Base-by-base conservation (phyloP, 139 green algal genomes). In the Coelastrella sp. region DNA sequence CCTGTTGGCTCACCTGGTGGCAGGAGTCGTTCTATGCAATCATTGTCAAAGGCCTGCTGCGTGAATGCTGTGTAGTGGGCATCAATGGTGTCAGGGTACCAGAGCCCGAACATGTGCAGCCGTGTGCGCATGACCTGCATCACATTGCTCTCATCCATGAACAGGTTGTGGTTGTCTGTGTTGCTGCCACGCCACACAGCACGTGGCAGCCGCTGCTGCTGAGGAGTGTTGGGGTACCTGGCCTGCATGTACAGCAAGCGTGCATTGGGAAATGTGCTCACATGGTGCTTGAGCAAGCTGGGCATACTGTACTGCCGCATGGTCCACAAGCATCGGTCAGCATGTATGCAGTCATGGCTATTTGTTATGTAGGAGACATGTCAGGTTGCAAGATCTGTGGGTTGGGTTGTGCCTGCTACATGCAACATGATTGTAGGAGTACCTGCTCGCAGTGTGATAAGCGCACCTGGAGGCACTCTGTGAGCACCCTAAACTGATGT, bases 181-280 rank as follows among this genome's bases (percentile, higher is more conserved):
- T 90, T 93, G 78, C 81, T 89, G 80, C 93, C 93, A 15, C 93
- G 89, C 93, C 93, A 95, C 11, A 93, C 72, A 6, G 84, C 93
- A 24, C 88, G 72, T 22, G 59, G 87, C 19, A 84, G 4, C 8
- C 92, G 85, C 27, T 81, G 74, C 11, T 63, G 20, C 22, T n/a
- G 78, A 15, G 78, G 88, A 24, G 35, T 63, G 6, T 17, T 24
- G 7, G 78, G 87, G 87, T 90, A 80, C 4, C 76, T 65, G 10
- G 87, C 87, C 84, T 88, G 35, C 27, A 58, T 8, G 5, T 11
- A 24, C 68, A 58, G 8, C 10, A 81, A n/a, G 25, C n/a, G 8
- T 19, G 27, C 11, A 73, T 49, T 49, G 35, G 35, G 35, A 49
- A 49, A 3, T 49, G 35, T 49, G 35, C 35, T 49, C 35, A 49